Conservation (phyloP, 192 early-diverging fungal genomes). For the Backusella tarrabulga region DNA sequence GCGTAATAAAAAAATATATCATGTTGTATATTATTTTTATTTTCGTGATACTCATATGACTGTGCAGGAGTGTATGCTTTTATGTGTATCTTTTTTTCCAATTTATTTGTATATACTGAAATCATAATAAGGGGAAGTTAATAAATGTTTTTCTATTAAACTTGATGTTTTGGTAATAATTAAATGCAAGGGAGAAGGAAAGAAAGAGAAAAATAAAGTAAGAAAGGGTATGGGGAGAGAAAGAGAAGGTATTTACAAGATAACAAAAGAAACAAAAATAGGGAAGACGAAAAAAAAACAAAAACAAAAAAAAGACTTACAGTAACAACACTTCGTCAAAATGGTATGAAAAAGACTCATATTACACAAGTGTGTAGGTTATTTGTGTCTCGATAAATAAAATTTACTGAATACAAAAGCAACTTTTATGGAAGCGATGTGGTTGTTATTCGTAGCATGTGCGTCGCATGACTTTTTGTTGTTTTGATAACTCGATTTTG, state of each 20-base stretch:
- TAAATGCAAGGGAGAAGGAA: background rate
- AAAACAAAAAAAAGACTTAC: background rate
- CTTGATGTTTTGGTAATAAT: background rate
- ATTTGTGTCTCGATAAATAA: background rate
- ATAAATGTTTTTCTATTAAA: background rate
- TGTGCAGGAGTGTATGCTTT: background rate
- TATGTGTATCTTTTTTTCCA: background rate
- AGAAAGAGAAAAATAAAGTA: background rate
- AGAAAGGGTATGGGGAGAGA: background rate
- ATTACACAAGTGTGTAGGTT: background rate
- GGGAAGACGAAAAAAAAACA: background rate
- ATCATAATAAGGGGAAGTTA: constrained; percentile 1
- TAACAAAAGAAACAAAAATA: background rate
- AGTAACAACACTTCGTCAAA: background rate
- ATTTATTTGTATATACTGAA: constrained; percentile 1
- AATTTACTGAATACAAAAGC: background rate
- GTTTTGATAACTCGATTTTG: background rate
- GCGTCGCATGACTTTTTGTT: constrained; percentile 7
- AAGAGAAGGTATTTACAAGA: background rate
- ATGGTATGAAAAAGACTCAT: background rate
- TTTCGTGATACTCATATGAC: background rate
- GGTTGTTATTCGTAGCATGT: constrained; percentile 3
- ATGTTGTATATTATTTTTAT: background rate
- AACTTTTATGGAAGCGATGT: constrained; percentile 1
- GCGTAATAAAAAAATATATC: background rate